These are phyloP conservation scores for Aquilaria malaccensis DNA, from an alignment of 345 rosid species.

Conservation along the genomic window DNA sequence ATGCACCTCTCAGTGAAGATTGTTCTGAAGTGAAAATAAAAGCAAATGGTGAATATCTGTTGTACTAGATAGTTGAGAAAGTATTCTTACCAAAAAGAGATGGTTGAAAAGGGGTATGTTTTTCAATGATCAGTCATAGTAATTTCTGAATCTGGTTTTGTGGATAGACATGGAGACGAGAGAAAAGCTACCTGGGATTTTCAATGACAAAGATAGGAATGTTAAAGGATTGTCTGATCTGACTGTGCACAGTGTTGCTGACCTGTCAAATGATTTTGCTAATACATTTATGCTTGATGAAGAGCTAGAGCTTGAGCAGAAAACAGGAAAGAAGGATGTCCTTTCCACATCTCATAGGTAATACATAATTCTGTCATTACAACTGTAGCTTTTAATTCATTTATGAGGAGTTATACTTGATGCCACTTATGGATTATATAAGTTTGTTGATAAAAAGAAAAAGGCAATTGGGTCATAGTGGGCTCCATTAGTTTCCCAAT, in stretches of 20 bases:
- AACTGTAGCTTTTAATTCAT: neutral
- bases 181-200: constrained; percentile 17
- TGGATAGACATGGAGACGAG: constrained; percentile 25
- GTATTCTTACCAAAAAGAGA: constrained; percentile 12
- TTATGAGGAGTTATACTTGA: too few relatives aligned
- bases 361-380: constrained; percentile 4
- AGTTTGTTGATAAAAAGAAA: too few relatives aligned
- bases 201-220: constrained; percentile 17
- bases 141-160: constrained; percentile 18
- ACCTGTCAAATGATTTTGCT: constrained; percentile 59
- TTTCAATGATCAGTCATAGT: neutral
- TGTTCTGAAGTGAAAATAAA: constrained; percentile 11
- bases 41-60: constrained; percentile 14
- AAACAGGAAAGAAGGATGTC: constrained; percentile 36
- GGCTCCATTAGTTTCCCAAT: too few relatives aligned
- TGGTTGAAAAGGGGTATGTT: constrained; percentile 5
- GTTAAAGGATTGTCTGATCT: constrained; percentile 21
- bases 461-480: too few relatives aligned
- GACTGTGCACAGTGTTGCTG: constrained; percentile 30
- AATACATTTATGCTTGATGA: constrained; percentile 89
- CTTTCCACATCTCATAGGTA: constrained; percentile 52
- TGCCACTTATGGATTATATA: too few relatives aligned
- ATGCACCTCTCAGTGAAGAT: constrained; percentile 13
- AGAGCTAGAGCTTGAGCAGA: constrained; percentile 87
- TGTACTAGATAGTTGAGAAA: constrained; percentile 14